Evolutionary conservation across 768 basidiomycete genomes (phyloP).

Genomic region (Kwoniella europaea): DNA sequence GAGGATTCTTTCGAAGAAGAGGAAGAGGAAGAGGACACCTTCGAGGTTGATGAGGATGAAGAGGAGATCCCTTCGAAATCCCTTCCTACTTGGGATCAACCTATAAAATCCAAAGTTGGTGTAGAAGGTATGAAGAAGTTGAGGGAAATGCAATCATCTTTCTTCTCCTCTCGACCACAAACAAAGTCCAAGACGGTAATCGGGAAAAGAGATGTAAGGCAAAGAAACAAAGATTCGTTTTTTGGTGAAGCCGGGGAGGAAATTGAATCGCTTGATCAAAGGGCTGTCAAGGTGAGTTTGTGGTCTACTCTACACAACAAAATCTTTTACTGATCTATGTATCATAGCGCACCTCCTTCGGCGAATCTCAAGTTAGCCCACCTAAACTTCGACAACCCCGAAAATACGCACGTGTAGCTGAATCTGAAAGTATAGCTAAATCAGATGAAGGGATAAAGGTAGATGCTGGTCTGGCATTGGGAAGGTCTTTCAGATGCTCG

Average conservation of each 20-base stretch:
- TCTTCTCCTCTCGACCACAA: slow-evolving; percentile 34
- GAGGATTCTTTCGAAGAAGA: slow-evolving; percentile 22
- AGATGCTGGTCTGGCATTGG: slow-evolving; percentile 84
- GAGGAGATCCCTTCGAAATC: slow-evolving; percentile 2
- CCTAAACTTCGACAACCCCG: slow-evolving; percentile 73
- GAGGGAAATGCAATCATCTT: slow-evolving; percentile 54
- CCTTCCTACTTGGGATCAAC: slow-evolving; percentile 28
- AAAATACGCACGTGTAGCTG: slow-evolving; percentile 77
- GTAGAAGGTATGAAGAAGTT: slow-evolving; percentile 49
- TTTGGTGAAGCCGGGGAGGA: slow-evolving; percentile 58
- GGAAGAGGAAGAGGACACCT: slow-evolving; percentile 19
- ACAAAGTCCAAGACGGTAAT: neutral
- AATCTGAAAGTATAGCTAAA: slow-evolving; percentile 65
- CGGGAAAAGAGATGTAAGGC: slow-evolving; percentile 27
- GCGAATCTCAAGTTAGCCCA: slow-evolving; percentile 63
- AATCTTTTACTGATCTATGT: too few relatives aligned
- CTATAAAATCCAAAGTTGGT: slow-evolving; percentile 41
- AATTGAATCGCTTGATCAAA: slow-evolving; percentile 38
- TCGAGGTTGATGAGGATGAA: slow-evolving; percentile 35
- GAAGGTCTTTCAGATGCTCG: slow-evolving; percentile 83
- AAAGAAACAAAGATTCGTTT: slow-evolving; percentile 40
- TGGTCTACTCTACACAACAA: too few relatives aligned
- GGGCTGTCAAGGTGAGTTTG: slow-evolving; percentile 48
- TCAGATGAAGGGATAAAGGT: slow-evolving; percentile 70
- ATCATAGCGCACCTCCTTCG: slow-evolving; percentile 76